These are phyloP conservation scores for Cynara cardunculus DNA, from an alignment of 129 eudicot genomes.

Conservation along the genomic window DNA sequence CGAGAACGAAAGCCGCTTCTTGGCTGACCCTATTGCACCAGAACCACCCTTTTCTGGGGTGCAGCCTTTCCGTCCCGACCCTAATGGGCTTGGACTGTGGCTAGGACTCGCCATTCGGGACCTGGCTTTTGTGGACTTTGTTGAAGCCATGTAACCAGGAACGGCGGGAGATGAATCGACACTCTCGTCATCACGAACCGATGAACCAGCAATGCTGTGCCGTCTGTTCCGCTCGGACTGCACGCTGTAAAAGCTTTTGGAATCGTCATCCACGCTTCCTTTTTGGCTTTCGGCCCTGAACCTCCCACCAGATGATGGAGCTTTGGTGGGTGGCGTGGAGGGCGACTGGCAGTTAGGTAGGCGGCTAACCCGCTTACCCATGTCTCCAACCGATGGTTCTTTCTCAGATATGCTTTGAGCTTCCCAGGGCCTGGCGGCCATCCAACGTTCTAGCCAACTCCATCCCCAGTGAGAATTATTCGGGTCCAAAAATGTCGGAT, in stretches of 20 bases:
- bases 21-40: conserved; percentile 45
- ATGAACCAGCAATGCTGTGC: conserved; percentile 65
- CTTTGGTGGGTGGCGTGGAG: conserved; percentile 55
- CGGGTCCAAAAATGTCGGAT: conserved; percentile 81
- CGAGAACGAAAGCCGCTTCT: conserved; percentile 79
- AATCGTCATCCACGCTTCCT: conserved; percentile 65
- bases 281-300: conserved; percentile 53
- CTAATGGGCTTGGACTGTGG: conserved; percentile 50
- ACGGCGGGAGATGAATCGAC: conserved; percentile 60
- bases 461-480: conserved; percentile 97
- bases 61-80: conserved; percentile 40
- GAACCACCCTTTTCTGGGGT: conserved; percentile 38
- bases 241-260: conserved; percentile 57
- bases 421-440: conserved; percentile 96
- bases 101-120: conserved; percentile 49
- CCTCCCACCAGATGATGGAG: conserved; percentile 37
- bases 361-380: conserved; percentile 39
- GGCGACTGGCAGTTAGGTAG: conserved; percentile 73
- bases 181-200: conserved; percentile 81
- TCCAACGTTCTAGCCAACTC: conserved; percentile 99
- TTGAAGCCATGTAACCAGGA: conserved; percentile 75
- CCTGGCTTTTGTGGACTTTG: conserved; percentile 65
- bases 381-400: conserved; percentile 39
- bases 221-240: conserved; percentile 64
- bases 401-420: conserved; percentile 39